Base-by-base conservation (phyloP, 768 basidiomycete species). In the Kwoniella dejecticola region DNA sequence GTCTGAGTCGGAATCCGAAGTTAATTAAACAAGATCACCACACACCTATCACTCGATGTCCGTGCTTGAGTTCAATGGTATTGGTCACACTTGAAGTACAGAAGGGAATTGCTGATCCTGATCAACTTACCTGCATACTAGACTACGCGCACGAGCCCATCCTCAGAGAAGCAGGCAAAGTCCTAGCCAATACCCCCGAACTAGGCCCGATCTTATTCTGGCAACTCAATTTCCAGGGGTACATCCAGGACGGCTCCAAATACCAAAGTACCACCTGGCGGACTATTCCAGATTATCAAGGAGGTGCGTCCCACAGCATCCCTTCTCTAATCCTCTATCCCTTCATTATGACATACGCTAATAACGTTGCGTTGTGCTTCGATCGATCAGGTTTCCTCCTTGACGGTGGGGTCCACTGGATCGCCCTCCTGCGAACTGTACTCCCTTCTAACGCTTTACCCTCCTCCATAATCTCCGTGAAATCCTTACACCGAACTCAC, bases 331-430 rank as follows among this genome's bases (percentile, higher is more conserved):
- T 23, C 46, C n/a, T n/a, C n/a, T n/a, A n/a, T n/a, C n/a, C n/a
- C n/a, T n/a, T n/a, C n/a, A n/a, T n/a, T n/a, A n/a, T n/a, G n/a
- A n/a, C n/a, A n/a, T n/a, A n/a, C n/a, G n/a, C n/a, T n/a, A n/a
- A n/a, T n/a, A n/a, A n/a, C n/a, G n/a, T n/a, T n/a, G n/a, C n/a
- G n/a, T n/a, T n/a, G n/a, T n/a, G n/a, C n/a, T n/a, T n/a, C n/a
- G n/a, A n/a, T n/a, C n/a, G n/a, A n/a, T n/a, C n/a, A n/a, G 90
- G 89, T 30, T 93, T 91, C 81, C 69, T 91, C 80, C 87, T 90
- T 67, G 80, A 88, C 75, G 67, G 67, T 11, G 72, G 73, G 56
- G 69, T 75, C 15, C 74, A 74, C 46, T 63, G 57, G n/a, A 64
- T 68, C n/a, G 76, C 78, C 11, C 30, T 74, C 23, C 68, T 67